Base-by-base conservation (phyloP, 305 asterid species). In the Ilex paraguariensis region DNA sequence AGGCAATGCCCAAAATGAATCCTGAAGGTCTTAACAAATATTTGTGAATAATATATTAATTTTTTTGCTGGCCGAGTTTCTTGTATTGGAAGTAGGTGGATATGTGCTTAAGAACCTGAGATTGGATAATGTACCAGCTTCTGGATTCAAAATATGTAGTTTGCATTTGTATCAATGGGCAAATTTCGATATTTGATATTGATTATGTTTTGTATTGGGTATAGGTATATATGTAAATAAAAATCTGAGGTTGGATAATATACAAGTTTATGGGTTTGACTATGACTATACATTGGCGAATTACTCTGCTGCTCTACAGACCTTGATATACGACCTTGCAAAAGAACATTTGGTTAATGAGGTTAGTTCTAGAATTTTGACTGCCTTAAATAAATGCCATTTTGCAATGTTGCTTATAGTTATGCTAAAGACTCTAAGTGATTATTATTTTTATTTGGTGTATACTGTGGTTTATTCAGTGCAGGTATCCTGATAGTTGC, bases 281-380 rank as follows among this genome's bases (percentile, higher is more conserved):
- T 92, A 92, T 64, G 98, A 92, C 81, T 92, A 92, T 75, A 92
- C 98, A 48, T 74, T 92, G 88, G 98, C 97, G 4, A 97, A 92
- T 81, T 92, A 92, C 81, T 84, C 96, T 65, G 78, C 89, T 76
- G 75, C 82, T 79, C 67, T 92, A 63, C 97, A 92, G 75, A 82
- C 78, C 76, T 81, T 92, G 76, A 90, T 92, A 72, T 92, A 87
- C 61, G 87, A 93, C 69, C 88, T 90, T 70, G 98, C 98, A 57
- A 93, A 87, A 75, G 86, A 84, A 67, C 80, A 82, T 77, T 81
- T 93, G 79, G 97, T 93, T 70, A 80, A 81, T 73, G 98, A 93
- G 98, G 97, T 93, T 66, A 67, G 91, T 74, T 68, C 17, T 59
- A 49, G 40, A 61, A 66, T 39, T 31, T 50, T 42, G 42, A 36